Base-by-base conservation (phyloP, 1,284 basidiomycete genomes). In the Uromyces viciae-fabae region DNA sequence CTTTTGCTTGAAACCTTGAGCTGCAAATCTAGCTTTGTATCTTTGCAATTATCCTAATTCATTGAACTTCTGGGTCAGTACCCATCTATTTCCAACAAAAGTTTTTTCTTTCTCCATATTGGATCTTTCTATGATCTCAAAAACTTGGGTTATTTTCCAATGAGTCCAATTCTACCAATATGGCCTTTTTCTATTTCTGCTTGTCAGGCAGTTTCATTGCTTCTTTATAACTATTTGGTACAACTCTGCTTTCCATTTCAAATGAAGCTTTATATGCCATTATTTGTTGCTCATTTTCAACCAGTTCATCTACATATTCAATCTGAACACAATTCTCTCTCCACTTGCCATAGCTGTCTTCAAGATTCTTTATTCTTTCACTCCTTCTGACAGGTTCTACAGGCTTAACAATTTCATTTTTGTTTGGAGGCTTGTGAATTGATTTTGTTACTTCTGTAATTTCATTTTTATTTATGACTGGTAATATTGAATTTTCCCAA, bases 1-100 rank as follows among this genome's bases (percentile, higher is more conserved):
- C 46, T 75, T 62, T 31, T 75, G 74, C n/a, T 62, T 60, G 31
- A 75, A 75, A 3, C 74, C 74, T 62, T 42, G 19, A 15, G 74
- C 58, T 14, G 62, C 74, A 62, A 54, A 75, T 40, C 74, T 38
- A 19, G 56, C 74, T 75, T 75, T 75, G 40, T 62, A 75, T 42
- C 58, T 60, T 60, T 75, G 38, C 4, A 75, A 28, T 14, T 58
- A 17, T 58, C 73, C 73, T 58, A 19, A 9, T 62, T 36, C 54
- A 60, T 75, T 33, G 40, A 60, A 75, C 46, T 75, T 75, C 14
- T 49, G 36, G 38, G 31, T 75, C 11, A 62, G 36, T 28, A 75
- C 74, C 54, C 54, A 75, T 17, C 74, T 11, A 46, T 28, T 75
- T 11, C n/a, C 43, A 28, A 75, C 43, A 5, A 56, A 40, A 14